These are phyloP conservation scores for Penicillium herquei DNA, from an alignment of 495 filamentous ascomycete species.

Conservation along the genomic window DNA sequence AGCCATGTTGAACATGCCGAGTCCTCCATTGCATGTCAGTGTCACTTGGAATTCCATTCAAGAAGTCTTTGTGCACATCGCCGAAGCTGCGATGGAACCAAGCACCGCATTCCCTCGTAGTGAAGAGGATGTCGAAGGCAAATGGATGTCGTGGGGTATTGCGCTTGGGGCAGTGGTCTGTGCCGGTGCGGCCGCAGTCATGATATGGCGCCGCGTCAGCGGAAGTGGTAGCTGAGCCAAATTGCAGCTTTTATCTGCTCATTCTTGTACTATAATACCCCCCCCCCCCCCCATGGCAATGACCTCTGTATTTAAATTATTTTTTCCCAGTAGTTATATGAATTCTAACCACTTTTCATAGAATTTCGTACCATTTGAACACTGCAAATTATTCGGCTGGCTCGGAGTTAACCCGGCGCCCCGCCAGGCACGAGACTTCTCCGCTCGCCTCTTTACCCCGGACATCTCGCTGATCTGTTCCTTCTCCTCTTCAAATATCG, in stretches of 20 bases:
- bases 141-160: conserved; percentile 81
- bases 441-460: conserved; percentile 28
- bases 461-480: conserved; percentile 23
- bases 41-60: conserved; percentile 87
- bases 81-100: conserved; percentile 88
- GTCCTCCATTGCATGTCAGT: conserved; percentile 87
- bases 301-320: not conserved
- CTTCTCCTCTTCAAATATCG: conserved; percentile 4
- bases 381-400: not conserved
- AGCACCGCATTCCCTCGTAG: conserved; percentile 82
- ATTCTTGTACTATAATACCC: conserved; percentile 22
- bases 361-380: not conserved
- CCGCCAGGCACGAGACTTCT: conserved; percentile 31
- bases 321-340: too few relatives aligned
- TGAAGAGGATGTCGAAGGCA: conserved; percentile 75
- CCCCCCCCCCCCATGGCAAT: conserved; percentile 2
- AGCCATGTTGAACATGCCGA: conserved; percentile 65
- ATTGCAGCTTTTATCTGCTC: not conserved
- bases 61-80: conserved; percentile 85
- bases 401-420: conserved; percentile 20
- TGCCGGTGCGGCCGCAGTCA: conserved; percentile 74
- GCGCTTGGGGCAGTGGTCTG: conserved; percentile 78
- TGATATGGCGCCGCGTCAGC: conserved; percentile 64
- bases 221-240: conserved; percentile 30
- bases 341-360: too few relatives aligned